A percentile compares a stretch with the other conserved stretches of the same genome.
Evolutionary conservation across 1,139 yeast species (phyloP).

Genomic region (Oligophagozyma castellii): DNA sequence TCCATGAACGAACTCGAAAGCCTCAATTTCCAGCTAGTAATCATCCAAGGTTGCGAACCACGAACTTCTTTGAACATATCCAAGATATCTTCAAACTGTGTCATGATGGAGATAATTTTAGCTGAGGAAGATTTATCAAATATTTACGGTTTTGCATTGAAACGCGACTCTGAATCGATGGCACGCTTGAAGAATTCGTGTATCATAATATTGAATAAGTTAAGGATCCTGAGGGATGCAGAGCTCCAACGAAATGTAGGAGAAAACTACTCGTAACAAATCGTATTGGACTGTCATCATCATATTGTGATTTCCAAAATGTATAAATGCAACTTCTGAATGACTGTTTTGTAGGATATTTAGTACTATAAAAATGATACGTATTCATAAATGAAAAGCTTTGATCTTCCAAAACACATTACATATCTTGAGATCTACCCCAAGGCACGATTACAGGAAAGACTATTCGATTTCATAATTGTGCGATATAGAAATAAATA

Average conservation of each 20-base stretch:
- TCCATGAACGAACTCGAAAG: not conserved
- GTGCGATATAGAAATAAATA: too few relatives aligned
- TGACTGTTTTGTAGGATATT: too few relatives aligned
- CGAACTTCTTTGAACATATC: not conserved
- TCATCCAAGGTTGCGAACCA: not conserved
- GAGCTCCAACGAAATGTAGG: conserved; percentile 21
- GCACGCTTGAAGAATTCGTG: conserved; percentile 1
- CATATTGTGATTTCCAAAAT: too few relatives aligned
- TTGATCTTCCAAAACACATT: too few relatives aligned
- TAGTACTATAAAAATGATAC: too few relatives aligned
- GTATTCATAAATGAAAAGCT: too few relatives aligned
- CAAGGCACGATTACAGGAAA: too few relatives aligned
- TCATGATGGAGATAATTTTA: not conserved
- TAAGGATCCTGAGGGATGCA: conserved; percentile 10
- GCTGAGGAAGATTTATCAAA: not conserved
- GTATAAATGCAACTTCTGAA: too few relatives aligned
- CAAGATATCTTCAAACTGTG: not conserved
- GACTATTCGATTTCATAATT: too few relatives aligned
- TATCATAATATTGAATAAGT: conserved; percentile 1
- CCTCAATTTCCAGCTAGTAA: not conserved
- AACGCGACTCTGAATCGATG: not conserved
- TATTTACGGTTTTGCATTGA: not conserved
- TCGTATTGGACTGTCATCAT: too few relatives aligned
- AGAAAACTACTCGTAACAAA: conserved; percentile 13
- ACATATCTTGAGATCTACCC: too few relatives aligned